Evolutionary conservation across 192 early-diverging fungal genomes (phyloP).

Genomic region (Coemansia sp.): DNA sequence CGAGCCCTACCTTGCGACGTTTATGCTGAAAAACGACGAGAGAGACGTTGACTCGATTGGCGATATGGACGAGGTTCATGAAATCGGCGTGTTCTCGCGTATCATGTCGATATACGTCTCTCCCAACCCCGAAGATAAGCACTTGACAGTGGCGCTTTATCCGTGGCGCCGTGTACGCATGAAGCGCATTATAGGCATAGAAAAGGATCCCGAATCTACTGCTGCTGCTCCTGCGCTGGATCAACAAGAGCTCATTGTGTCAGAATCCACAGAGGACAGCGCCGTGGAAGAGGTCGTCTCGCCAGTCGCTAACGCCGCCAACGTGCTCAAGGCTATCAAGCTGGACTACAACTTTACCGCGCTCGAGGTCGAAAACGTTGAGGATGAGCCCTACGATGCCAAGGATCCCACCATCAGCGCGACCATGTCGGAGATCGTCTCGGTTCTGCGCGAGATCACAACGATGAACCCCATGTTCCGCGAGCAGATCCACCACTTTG

Average conservation of each 20-base stretch:
- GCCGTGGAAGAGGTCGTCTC: constrained; percentile 7
- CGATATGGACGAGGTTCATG: constrained; percentile 77
- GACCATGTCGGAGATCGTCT: constrained; percentile 92
- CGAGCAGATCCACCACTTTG: constrained; percentile 98
- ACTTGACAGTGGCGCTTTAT: constrained; percentile 93
- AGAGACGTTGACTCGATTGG: constrained; percentile 84
- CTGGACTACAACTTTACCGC: constrained; percentile 80
- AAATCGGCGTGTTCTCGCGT: constrained; percentile 95
- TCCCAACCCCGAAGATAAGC: constrained; percentile 72
- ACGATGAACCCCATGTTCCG: constrained; percentile 93
- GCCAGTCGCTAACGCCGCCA: constrained; percentile 23
- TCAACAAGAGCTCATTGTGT: not conserved
- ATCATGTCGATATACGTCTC: constrained; percentile 94
- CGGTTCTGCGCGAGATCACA: constrained; percentile 96
- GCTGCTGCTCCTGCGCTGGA: not conserved
- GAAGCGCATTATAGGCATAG: constrained; percentile 46
- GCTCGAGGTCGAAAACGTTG: constrained; percentile 86
- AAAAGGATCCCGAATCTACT: constrained; percentile 1
- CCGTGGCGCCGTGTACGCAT: constrained; percentile 92
- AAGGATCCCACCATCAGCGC: constrained; percentile 89
- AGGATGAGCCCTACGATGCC: constrained; percentile 82
- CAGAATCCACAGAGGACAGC: not conserved
- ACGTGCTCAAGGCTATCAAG: constrained; percentile 44
- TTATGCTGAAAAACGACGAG: constrained; percentile 91
- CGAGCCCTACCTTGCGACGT: constrained; percentile 97